Evolutionary conservation across 108 stramenopile genomes (phyloP).

Genomic region (Nitzschia palea): DNA sequence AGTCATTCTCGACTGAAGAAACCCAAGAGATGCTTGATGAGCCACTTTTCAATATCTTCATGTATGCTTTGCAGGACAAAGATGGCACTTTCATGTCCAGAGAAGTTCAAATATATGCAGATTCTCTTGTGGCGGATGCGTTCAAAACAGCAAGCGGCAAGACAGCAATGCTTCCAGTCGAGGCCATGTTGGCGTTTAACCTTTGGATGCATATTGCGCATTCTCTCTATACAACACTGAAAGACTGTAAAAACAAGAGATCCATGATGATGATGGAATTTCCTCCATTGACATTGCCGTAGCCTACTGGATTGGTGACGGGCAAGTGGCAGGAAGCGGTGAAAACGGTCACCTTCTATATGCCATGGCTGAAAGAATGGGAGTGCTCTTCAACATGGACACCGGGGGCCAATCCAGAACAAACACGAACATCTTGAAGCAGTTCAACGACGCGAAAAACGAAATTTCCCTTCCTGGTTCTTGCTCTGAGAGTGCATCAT

Average conservation of each 20-base stretch:
- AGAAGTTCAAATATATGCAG: constrained; percentile 60
- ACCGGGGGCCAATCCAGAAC: constrained; percentile 58
- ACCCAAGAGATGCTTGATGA: constrained; percentile 55
- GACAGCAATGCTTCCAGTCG: constrained; percentile 45
- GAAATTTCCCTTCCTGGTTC: constrained; percentile 69
- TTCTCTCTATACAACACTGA: constrained; percentile 49
- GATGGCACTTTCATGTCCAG: constrained; percentile 45
- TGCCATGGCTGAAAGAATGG: constrained; percentile 68
- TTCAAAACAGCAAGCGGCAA: constrained; percentile 30
- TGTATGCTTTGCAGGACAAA: constrained; percentile 61
- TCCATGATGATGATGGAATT: constrained; percentile 56
- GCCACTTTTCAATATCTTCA: constrained; percentile 65
- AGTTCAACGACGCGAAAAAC: constrained; percentile 77
- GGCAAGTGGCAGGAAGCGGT: constrained; percentile 61
- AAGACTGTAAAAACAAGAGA: constrained; percentile 37
- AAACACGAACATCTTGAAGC: constrained; percentile 66
- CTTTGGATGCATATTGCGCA: constrained; percentile 82
- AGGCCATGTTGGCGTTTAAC: constrained; percentile 67
- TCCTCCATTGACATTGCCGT: constrained; percentile 75
- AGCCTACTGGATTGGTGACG: constrained; percentile 87
- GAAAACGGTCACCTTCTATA: constrained; percentile 76
- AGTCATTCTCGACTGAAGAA: constrained; percentile 53
- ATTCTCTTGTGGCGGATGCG: constrained; percentile 56
- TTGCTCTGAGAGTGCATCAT: constrained; percentile 54
- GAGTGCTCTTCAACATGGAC: constrained; percentile 51